Conservation (phyloP, 2,329 filamentous ascomycete species). For the Podosphaera fusca region DNA sequence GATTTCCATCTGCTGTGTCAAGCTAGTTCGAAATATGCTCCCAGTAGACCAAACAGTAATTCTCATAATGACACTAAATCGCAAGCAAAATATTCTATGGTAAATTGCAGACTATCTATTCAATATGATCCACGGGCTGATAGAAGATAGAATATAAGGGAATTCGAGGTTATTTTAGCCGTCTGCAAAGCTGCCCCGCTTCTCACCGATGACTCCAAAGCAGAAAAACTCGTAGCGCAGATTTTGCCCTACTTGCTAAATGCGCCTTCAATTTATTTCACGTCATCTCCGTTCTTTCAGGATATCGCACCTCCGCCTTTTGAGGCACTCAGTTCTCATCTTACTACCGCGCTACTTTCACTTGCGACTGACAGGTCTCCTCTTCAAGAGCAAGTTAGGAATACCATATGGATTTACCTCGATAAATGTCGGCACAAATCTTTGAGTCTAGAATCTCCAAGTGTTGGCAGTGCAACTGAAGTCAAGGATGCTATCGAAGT, state of each 20-base stretch:
- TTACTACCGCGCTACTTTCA: conserved; percentile 61
- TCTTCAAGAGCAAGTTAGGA: conserved; percentile 40
- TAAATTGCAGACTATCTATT: conserved; percentile 15
- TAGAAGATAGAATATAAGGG: conserved; percentile 45
- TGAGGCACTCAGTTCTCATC: conserved; percentile 56
- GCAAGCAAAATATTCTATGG: conserved; percentile 36
- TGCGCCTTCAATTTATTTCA: conserved; percentile 56
- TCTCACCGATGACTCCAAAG: conserved; percentile 46
- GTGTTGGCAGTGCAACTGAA: conserved; percentile 21
- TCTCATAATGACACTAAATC: conserved; percentile 20
- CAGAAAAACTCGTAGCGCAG: conserved; percentile 55
- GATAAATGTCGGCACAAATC: conserved; percentile 43
- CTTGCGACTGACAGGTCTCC: conserved; percentile 51
- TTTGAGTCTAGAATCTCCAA: conserved; percentile 28
- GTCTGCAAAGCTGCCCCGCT: conserved; percentile 74
- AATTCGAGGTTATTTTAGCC: conserved; percentile 78
- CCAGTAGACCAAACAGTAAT: conserved; percentile 25
- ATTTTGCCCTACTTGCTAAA: conserved; percentile 70
- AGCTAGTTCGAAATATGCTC: conserved; percentile 27
- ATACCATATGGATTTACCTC: conserved; percentile 49
- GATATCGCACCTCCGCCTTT: conserved; percentile 71
- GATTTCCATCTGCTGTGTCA: conserved; percentile 39
- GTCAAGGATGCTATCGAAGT: conserved; percentile 45
- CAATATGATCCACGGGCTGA: conserved; percentile 4
- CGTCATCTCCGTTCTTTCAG: conserved; percentile 59